Evolutionary conservation across 1,284 basidiomycete species (phyloP), one percentile per base, ranked within the genome.

Genomic region (Leccinum pachyderme): DNA sequence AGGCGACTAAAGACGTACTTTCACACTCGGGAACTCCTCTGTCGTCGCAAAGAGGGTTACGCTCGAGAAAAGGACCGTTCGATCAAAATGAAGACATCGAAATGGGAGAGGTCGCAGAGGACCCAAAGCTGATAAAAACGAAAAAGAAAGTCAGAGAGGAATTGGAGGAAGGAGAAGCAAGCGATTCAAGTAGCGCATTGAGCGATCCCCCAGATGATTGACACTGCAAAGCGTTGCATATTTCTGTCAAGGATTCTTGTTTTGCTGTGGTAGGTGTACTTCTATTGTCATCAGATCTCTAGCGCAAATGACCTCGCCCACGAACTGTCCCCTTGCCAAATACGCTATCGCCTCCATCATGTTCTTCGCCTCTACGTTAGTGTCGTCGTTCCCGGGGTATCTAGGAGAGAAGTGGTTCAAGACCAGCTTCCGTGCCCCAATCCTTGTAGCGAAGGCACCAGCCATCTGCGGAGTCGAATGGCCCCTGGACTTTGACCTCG

Each of bases 401-500:
- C 82, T 75, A 24, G 87, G 72, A 44, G 87, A 90, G 66, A 96
- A 95, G 70, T 97, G 94, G 67, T 95, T 97, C 56, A 98, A 74
- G 25, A 90, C 76, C 11, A 98, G 77, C 54, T 76, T 77, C 53
- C 74, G 77, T 13, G 93, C 92, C 13, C 78, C 66, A 47, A 94
- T 83, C 3, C 70, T 72, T 62, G 78, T 81, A 1, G 91, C 95
- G 69, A 97, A 96, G 24, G 77, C 77, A 7, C 89, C 95, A 15
- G 93, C 95, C 82, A 95, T 91, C 61, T 91, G 88, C 0, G 95
- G 93, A 7, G 95, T 97, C 11, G 93, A 95, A 73, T 98, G 95
- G 0, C 95, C 95, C 64, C 92, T 81, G 5, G 83, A 84, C 65
- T 79, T 83, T n/a, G 92, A 78, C 55, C 87, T 84, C 48, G 73